Percentiles rank a stretch among this genome's conserved stretches.
These are phyloP conservation scores for Globisporangium alternatum DNA, from an alignment of 352 stramenopile genomes.

Conservation along the genomic window DNA sequence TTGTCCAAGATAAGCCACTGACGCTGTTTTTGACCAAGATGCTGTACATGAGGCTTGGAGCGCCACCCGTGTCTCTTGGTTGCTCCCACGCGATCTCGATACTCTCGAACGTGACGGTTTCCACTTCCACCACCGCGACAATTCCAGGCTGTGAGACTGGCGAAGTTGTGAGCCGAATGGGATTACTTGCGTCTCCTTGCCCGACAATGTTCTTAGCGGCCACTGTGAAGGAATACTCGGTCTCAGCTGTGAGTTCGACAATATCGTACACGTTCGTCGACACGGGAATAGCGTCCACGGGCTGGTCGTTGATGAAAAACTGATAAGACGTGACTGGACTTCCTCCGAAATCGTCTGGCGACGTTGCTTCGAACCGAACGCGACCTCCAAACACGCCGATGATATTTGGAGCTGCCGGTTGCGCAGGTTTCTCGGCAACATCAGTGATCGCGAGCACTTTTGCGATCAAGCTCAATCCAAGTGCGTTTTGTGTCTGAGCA, in stretches of 20 bases:
- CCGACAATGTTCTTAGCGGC: conserved; percentile 32
- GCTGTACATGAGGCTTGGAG: conserved; percentile 25
- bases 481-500: conserved; percentile 27
- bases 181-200: conserved; percentile 23
- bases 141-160: conserved; percentile 22
- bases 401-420: conserved; percentile 20
- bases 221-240: conserved; percentile 28
- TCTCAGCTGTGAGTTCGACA: conserved; percentile 25
- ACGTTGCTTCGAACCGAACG: conserved; percentile 23
- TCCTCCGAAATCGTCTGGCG: conserved; percentile 41
- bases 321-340: conserved; percentile 23
- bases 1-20: background rate
- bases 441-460: conserved; percentile 19
- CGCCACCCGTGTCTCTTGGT: conserved; percentile 40
- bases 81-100: conserved; percentile 30
- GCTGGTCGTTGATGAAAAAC: conserved; percentile 29
- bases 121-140: conserved; percentile 15
- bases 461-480: conserved; percentile 21
- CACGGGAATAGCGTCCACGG: background rate
- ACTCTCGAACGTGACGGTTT: conserved; percentile 20
- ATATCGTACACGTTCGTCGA: conserved; percentile 31
- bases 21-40: conserved; percentile 18
- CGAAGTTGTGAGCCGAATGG: conserved; percentile 26
- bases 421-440: conserved; percentile 23
- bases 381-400: conserved; percentile 30